Evolutionary conservation across 768 basidiomycete species (phyloP).

Genomic region (Agrocybe pediades): DNA sequence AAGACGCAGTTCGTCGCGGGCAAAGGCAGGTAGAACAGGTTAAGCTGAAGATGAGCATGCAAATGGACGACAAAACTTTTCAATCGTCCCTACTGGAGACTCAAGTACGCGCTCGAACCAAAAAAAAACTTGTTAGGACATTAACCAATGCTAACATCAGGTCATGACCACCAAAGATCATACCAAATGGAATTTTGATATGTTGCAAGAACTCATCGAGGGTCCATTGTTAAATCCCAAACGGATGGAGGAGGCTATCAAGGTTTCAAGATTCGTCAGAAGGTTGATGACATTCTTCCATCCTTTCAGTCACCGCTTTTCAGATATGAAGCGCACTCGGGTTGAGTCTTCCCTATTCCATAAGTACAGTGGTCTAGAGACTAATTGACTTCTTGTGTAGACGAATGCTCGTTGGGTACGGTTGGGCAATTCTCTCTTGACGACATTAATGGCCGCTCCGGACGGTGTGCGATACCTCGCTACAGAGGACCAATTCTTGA

Average conservation of each 20-base stretch:
- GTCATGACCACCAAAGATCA: slow-evolving; percentile 86
- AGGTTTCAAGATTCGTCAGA: slow-evolving; percentile 86
- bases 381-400: slow-evolving; percentile 46
- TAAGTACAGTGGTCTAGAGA: neutral
- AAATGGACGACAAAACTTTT: slow-evolving; percentile 95
- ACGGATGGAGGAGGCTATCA: slow-evolving; percentile 92
- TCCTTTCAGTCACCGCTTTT: slow-evolving; percentile 87
- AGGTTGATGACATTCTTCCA: slow-evolving; percentile 93
- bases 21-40: slow-evolving; percentile 91
- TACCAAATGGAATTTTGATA: slow-evolving; percentile 91
- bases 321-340: slow-evolving; percentile 73
- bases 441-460: slow-evolving; percentile 77
- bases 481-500: slow-evolving; percentile 82
- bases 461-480: slow-evolving; percentile 85
- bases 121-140: neutral
- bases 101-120: slow-evolving; percentile 51
- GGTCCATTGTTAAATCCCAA: slow-evolving; percentile 91
- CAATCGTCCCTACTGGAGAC: slow-evolving; percentile 84
- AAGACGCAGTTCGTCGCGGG: slow-evolving; percentile 84
- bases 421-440: slow-evolving; percentile 80
- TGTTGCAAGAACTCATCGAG: slow-evolving; percentile 85
- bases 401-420: slow-evolving; percentile 82
- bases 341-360: slow-evolving; percentile 33
- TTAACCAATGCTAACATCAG: slow-evolving; percentile 33
- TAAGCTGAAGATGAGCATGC: slow-evolving; percentile 87